Conservation (phyloP, 202 grass and related monocot species). For the Dendrocalamus latiflorus region DNA sequence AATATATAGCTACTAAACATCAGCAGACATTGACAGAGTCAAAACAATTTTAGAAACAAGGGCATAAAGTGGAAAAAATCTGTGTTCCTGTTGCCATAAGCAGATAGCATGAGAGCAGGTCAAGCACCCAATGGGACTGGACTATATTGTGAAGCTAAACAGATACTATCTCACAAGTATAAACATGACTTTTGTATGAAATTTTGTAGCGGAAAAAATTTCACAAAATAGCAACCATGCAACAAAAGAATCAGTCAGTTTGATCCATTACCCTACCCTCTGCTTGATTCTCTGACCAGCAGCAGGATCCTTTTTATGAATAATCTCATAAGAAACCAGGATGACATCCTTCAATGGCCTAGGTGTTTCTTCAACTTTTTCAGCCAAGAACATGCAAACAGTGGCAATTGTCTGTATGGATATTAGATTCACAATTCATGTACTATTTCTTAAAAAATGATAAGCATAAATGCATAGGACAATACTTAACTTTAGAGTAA, state of each 20-base stretch:
- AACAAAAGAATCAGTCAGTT: neutral
- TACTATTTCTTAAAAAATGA: neutral
- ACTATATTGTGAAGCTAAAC: neutral
- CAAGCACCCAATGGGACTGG: neutral
- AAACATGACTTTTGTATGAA: neutral
- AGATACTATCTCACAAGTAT: neutral
- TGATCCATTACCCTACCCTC: constrained; percentile 53
- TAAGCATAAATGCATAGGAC: constrained; percentile 1
- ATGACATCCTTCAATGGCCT: constrained; percentile 79
- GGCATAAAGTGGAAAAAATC: neutral
- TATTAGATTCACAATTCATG: constrained; percentile 19
- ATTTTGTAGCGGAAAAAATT: neutral
- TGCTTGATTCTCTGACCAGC: constrained; percentile 86
- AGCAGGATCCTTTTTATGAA: constrained; percentile 79
- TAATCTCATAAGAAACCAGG: constrained; percentile 74
- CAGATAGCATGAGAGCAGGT: neutral
- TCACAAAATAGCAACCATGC: neutral
- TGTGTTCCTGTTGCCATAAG: neutral
- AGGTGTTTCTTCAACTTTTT: constrained; percentile 90
- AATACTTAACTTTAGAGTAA: neutral
- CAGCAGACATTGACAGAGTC: neutral
- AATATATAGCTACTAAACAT: neutral
- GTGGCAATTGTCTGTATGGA: constrained; percentile 22
- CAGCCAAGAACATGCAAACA: constrained; percentile 90
- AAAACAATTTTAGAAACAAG: neutral